Conservation (phyloP, 2,329 filamentous ascomycete species). For the Teratosphaeria destructans region DNA sequence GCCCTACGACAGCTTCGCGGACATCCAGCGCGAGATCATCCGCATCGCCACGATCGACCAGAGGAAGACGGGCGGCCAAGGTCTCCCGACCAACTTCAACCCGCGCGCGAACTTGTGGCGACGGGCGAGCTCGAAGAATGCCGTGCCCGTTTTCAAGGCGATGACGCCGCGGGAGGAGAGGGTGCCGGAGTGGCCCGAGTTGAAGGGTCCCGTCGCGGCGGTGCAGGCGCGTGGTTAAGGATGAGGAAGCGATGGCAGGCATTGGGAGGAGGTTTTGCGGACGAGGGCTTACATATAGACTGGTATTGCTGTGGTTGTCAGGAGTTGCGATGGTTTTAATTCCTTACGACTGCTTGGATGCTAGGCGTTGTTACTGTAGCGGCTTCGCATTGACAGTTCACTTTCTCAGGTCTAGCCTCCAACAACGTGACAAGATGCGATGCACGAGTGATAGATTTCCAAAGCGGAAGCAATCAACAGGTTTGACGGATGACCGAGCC, state of each 20-base stretch:
- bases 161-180: constrained; percentile 48
- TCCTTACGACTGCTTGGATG: too few species aligned
- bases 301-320: too few species aligned
- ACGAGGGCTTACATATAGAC: too few species aligned
- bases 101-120: constrained; percentile 49
- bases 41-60: constrained; percentile 50
- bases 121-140: constrained; percentile 47
- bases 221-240: neutral
- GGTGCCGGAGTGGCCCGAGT: constrained; percentile 53
- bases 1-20: constrained; percentile 55
- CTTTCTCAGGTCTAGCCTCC: too few species aligned
- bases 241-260: neutral
- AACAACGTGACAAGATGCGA: too few species aligned
- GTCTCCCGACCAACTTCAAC: constrained; percentile 42
- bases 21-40: constrained; percentile 52
- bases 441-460: too few species aligned
- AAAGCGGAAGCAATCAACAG: too few species aligned
- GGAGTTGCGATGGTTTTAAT: too few species aligned
- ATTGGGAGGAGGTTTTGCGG: too few species aligned
- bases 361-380: too few species aligned
- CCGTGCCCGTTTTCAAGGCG: constrained; percentile 41
- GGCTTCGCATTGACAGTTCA: too few species aligned
- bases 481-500: too few species aligned
- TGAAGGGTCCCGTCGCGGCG: neutral
- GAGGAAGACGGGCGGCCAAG: constrained; percentile 49